Conservation (phyloP, 805 yeast species). For the Kodamaea hsintzibuensis region DNA sequence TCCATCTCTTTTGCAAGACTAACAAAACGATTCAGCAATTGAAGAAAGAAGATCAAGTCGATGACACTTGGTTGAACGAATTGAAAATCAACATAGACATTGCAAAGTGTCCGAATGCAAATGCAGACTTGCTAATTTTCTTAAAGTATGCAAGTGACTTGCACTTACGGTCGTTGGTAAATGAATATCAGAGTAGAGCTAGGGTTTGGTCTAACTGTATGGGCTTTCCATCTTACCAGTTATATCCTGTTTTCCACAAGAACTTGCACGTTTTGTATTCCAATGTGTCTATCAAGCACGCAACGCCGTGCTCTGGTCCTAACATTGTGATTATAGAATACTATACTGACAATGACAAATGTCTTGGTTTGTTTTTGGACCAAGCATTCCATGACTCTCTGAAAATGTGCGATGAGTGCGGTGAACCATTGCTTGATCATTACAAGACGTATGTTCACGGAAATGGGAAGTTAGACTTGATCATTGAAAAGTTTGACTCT, state of each 20-base stretch:
- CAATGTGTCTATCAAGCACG: conserved; percentile 76
- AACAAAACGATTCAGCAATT: conserved; percentile 23
- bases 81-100: conserved; percentile 26
- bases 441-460: conserved; percentile 89
- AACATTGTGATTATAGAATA: conserved; percentile 79
- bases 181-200: conserved; percentile 47
- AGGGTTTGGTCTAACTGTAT: conserved; percentile 48
- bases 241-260: conserved; percentile 62
- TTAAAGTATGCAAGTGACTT: conserved; percentile 37
- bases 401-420: conserved; percentile 78
- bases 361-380: conserved; percentile 87
- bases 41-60: conserved; percentile 26
- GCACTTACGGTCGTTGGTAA: conserved; percentile 46
- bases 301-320: conserved; percentile 94
- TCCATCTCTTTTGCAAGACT: conserved; percentile 22
- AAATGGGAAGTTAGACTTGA: conserved; percentile 74
- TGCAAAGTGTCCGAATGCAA: conserved; percentile 37
- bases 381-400: conserved; percentile 68
- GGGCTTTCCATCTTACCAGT: conserved; percentile 37
- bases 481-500: conserved; percentile 53
- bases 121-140: conserved; percentile 36
- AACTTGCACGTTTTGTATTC: conserved; percentile 77
- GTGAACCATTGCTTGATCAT: conserved; percentile 67
- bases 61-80: conserved; percentile 25
- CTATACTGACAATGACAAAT: conserved; percentile 87